Percentiles rank a stretch among this genome's conserved stretches.
These are phyloP conservation scores for Alternaria sp. DNA, from an alignment of 2,329 filamentous ascomycete species.

Conservation along the genomic window DNA sequence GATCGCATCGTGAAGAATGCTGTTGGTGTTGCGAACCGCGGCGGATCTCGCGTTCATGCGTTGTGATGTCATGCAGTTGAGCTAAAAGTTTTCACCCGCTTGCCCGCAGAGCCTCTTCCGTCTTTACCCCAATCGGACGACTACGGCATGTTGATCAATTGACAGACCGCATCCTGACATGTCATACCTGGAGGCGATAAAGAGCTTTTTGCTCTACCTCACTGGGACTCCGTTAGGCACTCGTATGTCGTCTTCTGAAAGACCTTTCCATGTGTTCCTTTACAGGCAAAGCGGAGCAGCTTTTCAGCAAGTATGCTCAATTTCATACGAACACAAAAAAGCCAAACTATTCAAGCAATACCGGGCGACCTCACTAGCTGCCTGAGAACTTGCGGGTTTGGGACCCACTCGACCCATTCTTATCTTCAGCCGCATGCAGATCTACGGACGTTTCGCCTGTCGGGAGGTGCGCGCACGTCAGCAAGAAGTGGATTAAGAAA, in stretches of 20 bases:
- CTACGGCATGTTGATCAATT: conserved; percentile 5
- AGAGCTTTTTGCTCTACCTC: too few species aligned
- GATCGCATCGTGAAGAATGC: neutral
- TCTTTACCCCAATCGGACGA: conserved; percentile 14
- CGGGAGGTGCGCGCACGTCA: conserved; percentile 3
- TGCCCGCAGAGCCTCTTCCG: conserved; percentile 16
- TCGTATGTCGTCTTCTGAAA: neutral
- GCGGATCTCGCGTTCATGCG: conserved; percentile 8
- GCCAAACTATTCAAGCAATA: conserved; percentile 6
- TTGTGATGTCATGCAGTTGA: conserved; percentile 12
- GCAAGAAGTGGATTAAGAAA: conserved; percentile 10
- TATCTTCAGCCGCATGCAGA: conserved; percentile 17
- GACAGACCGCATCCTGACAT: conserved; percentile 1
- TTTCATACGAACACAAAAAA: neutral
- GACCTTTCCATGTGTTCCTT: neutral
- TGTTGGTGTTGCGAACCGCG: conserved; percentile 9
- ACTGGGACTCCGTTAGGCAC: neutral
- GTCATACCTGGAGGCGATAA: neutral
- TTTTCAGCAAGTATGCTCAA: neutral
- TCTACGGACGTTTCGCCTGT: conserved; percentile 11
- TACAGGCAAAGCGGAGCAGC: neutral
- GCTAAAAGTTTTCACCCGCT: conserved; percentile 12
- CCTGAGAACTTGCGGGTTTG: conserved; percentile 5
- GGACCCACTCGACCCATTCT: conserved; percentile 11
- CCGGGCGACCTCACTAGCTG: neutral